Evolutionary conservation across 2,329 filamentous ascomycete genomes (phyloP), one percentile per base, ranked within the genome.

Genomic region (Aspergillus aculeatinus): DNA sequence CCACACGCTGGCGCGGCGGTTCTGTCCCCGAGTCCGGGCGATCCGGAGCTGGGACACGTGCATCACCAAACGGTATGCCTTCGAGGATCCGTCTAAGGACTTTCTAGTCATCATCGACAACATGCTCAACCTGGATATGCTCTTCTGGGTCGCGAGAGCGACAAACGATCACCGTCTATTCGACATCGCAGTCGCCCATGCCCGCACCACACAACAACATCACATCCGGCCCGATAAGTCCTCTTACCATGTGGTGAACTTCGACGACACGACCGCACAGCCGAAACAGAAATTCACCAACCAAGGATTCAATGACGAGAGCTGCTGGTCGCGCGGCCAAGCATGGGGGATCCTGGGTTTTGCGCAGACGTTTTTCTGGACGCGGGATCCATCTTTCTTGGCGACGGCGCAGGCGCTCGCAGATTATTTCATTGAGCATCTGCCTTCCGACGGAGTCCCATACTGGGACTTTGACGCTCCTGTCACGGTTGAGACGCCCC

Each of bases 381-480:
- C 68, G 10, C 2, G 48, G 5, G 57, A 68, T 3, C 3, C 2
- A 3, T 10, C 67, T 61, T 65, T 79, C 67, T 50, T 72, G 10
- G 63, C 74, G 0, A 81, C 81, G 2, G 76, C 82, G 0, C 75
- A 77, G 4, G 75, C 75, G 0, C 70, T 79, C 44, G 80, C 80
- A 0, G 72, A 81, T 31, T 81, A 80, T 59, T 84, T 84, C 60
- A 63, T 83, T 2, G 53, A 67, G 0, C 69, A 78, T 0, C 67
- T 83, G 19, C 72, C 76, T 0, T 68, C 70, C 2, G 74, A 73
- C 16, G 66, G 72, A 0, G 77, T 83, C 0, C 80, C 81, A 0
- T 73, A 76, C 2, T 84, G 81, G 82, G 82, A 84, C 57, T 83
- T 83, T 49, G 78, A 83, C 60, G 82, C 81, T 0, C 82, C 81